Conservation (phyloP, 2,329 filamentous ascomycete genomes). For the Diplodia sapinea region DNA sequence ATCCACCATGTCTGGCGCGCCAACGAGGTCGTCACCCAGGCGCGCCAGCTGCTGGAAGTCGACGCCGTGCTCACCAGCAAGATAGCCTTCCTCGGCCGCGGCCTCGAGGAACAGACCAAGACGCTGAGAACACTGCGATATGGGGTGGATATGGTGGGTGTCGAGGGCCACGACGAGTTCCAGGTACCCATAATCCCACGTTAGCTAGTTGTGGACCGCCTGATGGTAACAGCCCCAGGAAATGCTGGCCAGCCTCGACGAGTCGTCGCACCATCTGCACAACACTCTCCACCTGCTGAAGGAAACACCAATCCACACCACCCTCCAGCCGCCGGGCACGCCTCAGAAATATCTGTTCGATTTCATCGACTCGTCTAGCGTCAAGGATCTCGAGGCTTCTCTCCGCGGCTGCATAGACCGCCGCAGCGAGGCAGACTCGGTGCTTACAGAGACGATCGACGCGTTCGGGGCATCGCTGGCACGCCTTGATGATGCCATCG, state of each 20-base stretch:
- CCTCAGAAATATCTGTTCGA: conserved; percentile 69
- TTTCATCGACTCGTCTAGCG: conserved; percentile 75
- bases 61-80: conserved; percentile 70
- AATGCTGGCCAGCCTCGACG: conserved; percentile 69
- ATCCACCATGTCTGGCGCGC: conserved; percentile 83
- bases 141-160: conserved; percentile 51
- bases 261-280: conserved; percentile 67
- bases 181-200: conserved; percentile 41
- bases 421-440: conserved; percentile 70
- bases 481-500: conserved; percentile 55
- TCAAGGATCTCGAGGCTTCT: conserved; percentile 68
- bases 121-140: conserved; percentile 51
- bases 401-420: conserved; percentile 74
- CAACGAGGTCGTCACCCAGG: conserved; percentile 80
- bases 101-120: conserved; percentile 53
- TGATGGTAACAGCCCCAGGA: conserved; percentile 41
- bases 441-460: conserved; percentile 59
- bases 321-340: conserved; percentile 61
- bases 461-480: conserved; percentile 78
- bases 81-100: conserved; percentile 51
- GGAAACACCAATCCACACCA: conserved; percentile 67
- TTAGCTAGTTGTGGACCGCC: background rate
- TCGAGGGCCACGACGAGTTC: conserved; percentile 52
- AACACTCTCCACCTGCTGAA: conserved; percentile 70
- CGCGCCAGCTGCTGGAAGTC: conserved; percentile 77